Evolutionary conservation across 2,329 filamentous ascomycete species (phyloP), one percentile per base, ranked within the genome.

Genomic region (Colletotrichum filicis): DNA sequence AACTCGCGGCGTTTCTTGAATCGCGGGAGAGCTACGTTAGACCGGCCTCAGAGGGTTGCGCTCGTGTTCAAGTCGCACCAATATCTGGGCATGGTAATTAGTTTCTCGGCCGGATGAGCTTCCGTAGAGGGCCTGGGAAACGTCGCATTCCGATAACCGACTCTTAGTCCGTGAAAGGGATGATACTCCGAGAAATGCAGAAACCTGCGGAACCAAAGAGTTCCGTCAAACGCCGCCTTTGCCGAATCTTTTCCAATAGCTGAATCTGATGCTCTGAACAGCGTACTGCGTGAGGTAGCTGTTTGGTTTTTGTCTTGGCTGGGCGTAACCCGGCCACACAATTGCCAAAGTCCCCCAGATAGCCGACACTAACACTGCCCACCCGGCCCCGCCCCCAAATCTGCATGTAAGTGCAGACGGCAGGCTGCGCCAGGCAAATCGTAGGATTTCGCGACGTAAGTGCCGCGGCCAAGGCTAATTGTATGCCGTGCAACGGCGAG

Each of bases 401-500:
- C 42, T 49, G 53, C 37, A 66, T 59, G 58, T 32, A 46, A 35
- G 57, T 63, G 37, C 28, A 28, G 4, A 42, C 16, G 16, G 24
- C 30, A 42, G 30, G 55, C 30, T 55, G 22, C 26, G 42, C 42
- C 1, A 56, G 46, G n/a, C 37, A 32, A 56, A 26, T 60, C 28
- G 60, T 26, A 49, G 70, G 60, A 65, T 60, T 49, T 56, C 24
- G 35, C 59, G 35, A 59, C 59, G 66, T 53, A 32, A 9, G 66
- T 64, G n/a, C 32, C 53, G 59, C 52, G 53, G 56, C 19, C 19
- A 49, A 49, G 42, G 30, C 49, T 56, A n/a, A 65, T 5, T 8
- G 62, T 30, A 60, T 73, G 70, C 22, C 60, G 70, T 64, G 55
- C 28, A 30, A 37, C 68, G 69, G 26, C 56, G 66, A 42, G 52